Evolutionary conservation across 495 filamentous ascomycete species (phyloP).

Genomic region (Apodospora peruviana): DNA sequence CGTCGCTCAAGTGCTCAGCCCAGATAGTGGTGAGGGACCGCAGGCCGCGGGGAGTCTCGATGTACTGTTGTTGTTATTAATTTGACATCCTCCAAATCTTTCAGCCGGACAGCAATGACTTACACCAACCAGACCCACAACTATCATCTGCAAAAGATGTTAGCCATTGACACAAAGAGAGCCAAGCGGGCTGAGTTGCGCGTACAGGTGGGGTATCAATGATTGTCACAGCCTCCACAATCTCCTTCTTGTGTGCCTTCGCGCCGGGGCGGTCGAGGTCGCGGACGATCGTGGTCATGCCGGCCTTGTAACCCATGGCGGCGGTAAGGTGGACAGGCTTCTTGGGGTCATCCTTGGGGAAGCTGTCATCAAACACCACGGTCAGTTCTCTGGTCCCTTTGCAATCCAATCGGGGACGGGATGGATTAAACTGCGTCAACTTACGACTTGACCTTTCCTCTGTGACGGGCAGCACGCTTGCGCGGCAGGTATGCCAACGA

Average conservation of each 20-base stretch:
- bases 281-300: constrained; percentile 99
- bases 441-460: constrained; percentile 98
- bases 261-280: constrained; percentile 98
- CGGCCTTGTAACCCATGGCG: constrained; percentile 99
- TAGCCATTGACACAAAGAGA: constrained; percentile 51
- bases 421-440: constrained; percentile 22
- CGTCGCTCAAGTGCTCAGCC: constrained; percentile 98
- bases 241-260: constrained; percentile 99
- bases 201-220: constrained; percentile 99
- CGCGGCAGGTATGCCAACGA: constrained; percentile 94
- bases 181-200: constrained; percentile 61
- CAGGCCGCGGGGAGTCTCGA: constrained; percentile 99
- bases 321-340: constrained; percentile 99
- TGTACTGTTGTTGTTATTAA: constrained; percentile 54
- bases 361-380: constrained; percentile 49
- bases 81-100: constrained; percentile 14
- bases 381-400: constrained; percentile 14
- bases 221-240: constrained; percentile 97
- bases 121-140: constrained; percentile 92
- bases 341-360: constrained; percentile 99
- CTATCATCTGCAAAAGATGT: constrained; percentile 79
- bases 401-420: neutral
- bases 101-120: constrained; percentile 31
- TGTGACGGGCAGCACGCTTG: constrained; percentile 93
- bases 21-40: constrained; percentile 99